Evolutionary conservation across 2,329 filamentous ascomycete species (phyloP), one percentile per base, ranked within the genome.

Genomic region (Penicillium vulpinum): DNA sequence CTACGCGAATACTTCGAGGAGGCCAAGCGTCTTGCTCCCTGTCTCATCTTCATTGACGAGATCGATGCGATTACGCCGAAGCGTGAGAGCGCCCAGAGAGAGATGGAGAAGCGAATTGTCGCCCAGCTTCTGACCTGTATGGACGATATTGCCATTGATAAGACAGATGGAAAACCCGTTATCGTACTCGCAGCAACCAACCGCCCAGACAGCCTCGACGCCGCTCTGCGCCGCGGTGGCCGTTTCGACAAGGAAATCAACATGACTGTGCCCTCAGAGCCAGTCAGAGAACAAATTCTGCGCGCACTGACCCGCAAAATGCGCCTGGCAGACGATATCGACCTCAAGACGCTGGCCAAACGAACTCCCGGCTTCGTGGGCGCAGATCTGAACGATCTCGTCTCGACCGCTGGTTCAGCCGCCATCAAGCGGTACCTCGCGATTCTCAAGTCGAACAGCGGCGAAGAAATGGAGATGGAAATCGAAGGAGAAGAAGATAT

Each of bases 171-270:
- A 3, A 90, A 90, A 69, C 88, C 89, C 1, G 90, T 97, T 9
- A 88, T 97, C 31, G 90, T 96, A 15, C 83, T 97, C 49, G 94
- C 92, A 1, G 94, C 94, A 3, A 97, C 93, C 0, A 96, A 96
- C 71, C 83, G 89, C 35, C 89, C 92, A 0, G 91, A 96, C 67
- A 91, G 88, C 64, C 80, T 99, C 35, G 91, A 97, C 67, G 88
- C 92, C 0, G 87, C 87, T 0, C 77, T 95, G 31, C 83, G 88
- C 66, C 83, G 87, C 72, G 87, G 85, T 52, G 92, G 89, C 10
- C 82, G 88, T 50, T 96, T 96, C 70, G 89, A 91, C 64, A 87
- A 86, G 57, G 92, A 92, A 66, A 88, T 97, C 63, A 92, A 92
- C 68, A 87, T 97, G 72, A 88, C 88, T 22, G 90, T 97, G 35